Conservation (phyloP, 106 monocot species). For the Vanilla planifolia region DNA sequence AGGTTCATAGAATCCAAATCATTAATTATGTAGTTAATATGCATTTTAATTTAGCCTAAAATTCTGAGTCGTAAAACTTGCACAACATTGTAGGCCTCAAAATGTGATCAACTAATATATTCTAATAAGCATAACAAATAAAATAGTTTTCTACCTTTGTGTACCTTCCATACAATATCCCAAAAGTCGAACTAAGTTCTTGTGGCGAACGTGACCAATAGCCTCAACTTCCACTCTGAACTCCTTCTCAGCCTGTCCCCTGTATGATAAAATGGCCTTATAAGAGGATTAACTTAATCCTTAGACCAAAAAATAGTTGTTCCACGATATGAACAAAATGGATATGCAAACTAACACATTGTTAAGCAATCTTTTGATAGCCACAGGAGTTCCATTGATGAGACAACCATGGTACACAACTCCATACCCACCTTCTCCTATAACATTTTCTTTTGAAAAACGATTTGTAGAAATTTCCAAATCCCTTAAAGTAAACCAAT, state of each 20-base stretch:
- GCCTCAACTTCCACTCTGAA: slow-evolving; percentile 92
- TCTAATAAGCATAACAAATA: too few relatives aligned
- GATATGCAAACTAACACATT: slow-evolving; percentile 27
- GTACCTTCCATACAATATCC: slow-evolving; percentile 85
- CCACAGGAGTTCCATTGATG: slow-evolving; percentile 18
- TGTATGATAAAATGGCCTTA: slow-evolving; percentile 15
- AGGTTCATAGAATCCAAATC: too few relatives aligned
- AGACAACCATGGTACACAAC: slow-evolving; percentile 25
- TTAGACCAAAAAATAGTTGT: neutral
- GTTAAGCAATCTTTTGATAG: slow-evolving; percentile 28
- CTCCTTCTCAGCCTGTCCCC: slow-evolving; percentile 89
- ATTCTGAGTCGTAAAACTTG: too few relatives aligned
- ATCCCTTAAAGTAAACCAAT: slow-evolving; percentile 65
- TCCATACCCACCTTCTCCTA: slow-evolving; percentile 33
- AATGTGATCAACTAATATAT: too few relatives aligned
- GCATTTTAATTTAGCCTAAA: too few relatives aligned
- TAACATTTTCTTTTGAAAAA: slow-evolving; percentile 24
- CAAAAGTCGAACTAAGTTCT: slow-evolving; percentile 73
- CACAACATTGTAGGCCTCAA: too few relatives aligned
- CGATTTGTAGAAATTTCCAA: slow-evolving; percentile 23
- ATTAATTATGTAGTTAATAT: too few relatives aligned
- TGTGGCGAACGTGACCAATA: slow-evolving; percentile 85
- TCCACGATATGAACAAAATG: too few relatives aligned
- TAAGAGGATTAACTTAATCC: too few relatives aligned
- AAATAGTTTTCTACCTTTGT: slow-evolving; percentile 39